A percentile compares a stretch with the other conserved stretches of the same genome.
Evolutionary conservation across 768 basidiomycete genomes (phyloP).

Genomic region (Hericium alpestre): DNA sequence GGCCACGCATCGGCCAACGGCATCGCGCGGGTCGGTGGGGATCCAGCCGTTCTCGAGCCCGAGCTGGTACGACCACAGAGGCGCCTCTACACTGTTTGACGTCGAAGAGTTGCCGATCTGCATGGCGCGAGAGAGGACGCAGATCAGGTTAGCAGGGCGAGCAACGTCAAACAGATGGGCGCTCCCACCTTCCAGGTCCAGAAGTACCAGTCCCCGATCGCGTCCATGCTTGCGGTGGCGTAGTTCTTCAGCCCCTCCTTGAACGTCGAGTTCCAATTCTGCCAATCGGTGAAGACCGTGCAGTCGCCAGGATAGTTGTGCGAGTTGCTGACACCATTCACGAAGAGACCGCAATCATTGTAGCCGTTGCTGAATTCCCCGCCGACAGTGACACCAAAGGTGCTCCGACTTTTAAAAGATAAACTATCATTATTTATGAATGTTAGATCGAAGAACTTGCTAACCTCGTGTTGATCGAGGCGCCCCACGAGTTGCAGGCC

Average conservation of each 20-base stretch:
- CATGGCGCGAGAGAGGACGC: neutral
- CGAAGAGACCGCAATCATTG: slow-evolving; percentile 54
- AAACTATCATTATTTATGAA: neutral
- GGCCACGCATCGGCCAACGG: slow-evolving; percentile 53
- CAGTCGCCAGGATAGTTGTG: slow-evolving; percentile 22
- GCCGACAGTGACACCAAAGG: slow-evolving; percentile 61
- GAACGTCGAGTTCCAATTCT: slow-evolving; percentile 39
- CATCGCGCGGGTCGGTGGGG: slow-evolving; percentile 57
- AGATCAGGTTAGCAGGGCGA: neutral
- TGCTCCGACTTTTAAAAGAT: slow-evolving; percentile 23
- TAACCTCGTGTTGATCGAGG: slow-evolving; percentile 29
- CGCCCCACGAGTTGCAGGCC: slow-evolving; percentile 33
- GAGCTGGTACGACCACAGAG: slow-evolving; percentile 65
- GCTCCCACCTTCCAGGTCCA: slow-evolving; percentile 64
- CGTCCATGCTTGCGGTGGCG: slow-evolving; percentile 52
- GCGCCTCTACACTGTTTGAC: slow-evolving; percentile 36
- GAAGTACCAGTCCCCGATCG: slow-evolving; percentile 59
- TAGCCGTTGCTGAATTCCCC: slow-evolving; percentile 69
- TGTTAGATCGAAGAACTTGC: slow-evolving; percentile 13
- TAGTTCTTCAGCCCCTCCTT: slow-evolving; percentile 44
- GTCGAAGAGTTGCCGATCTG: slow-evolving; percentile 49
- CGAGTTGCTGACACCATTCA: slow-evolving; percentile 22
- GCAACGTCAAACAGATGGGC: neutral
- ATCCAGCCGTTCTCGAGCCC: slow-evolving; percentile 70
- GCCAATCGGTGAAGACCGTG: slow-evolving; percentile 36